Base-by-base conservation (phyloP, 768 basidiomycete genomes). In the Chalciporus piperatus region DNA sequence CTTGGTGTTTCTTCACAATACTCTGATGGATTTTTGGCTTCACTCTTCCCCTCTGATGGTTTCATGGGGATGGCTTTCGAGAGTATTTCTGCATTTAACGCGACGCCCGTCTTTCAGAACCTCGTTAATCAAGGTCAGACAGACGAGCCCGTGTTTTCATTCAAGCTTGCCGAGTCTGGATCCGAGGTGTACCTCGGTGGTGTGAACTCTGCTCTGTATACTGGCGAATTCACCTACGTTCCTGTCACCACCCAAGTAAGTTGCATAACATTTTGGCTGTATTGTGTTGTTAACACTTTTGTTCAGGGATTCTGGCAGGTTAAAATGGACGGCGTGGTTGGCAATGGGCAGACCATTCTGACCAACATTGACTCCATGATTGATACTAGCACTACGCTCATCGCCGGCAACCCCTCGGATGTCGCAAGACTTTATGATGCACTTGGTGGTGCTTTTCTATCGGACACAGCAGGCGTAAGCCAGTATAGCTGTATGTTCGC, bases 141-240 rank as follows among this genome's bases (percentile, higher is more conserved):
- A 1, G 55, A 65, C n/a, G 51, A 68, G 12, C 49, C 72, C 23
- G 62, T 68, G 45, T 80, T 81, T 57, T 70, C 74, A n/a, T 76
- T 82, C 64, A 78, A 77, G 60, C 64, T 81, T 20, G 62, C 75
- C 4, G 37, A 60, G 9, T 48, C 57, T 9, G 72, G 71, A 9
- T 70, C 75, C 45, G 64, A 72, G 51, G 64, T 76, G 37, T 70
- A 58, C 57, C 52, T 75, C 27, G 76, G 76, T n/a, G 76, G 75
- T 38, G 58, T 62, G 20, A 69, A 79, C 59, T 48, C 59, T 6
- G 42, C 60, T 23, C 61, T 68, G 49, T 75, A 68, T 59, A 65
- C 61, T 40, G 74, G 74, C 19, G 52, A 48, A 4, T 56, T 77
- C 52, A 70, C 66, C 16, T 76, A 63, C 39, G 53, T 50, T 3